Conservation (phyloP, 2,329 filamentous ascomycete species). For the Clonostachys sp. region DNA sequence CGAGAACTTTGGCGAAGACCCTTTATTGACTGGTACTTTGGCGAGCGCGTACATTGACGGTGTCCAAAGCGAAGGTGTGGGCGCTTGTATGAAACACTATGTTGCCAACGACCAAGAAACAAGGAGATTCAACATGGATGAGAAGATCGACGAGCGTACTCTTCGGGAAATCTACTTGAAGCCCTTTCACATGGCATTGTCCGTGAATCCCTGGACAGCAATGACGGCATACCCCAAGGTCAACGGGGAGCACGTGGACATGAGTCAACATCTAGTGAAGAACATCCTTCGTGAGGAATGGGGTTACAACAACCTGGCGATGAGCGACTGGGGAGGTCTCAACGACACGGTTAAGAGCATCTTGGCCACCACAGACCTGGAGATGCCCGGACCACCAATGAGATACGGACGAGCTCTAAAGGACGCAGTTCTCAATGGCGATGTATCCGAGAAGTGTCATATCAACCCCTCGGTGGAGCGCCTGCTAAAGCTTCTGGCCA, state of each 20-base stretch:
- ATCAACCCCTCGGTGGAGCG: slow-evolving; percentile 57
- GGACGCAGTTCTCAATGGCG: slow-evolving; percentile 38
- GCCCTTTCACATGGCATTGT: slow-evolving; percentile 38
- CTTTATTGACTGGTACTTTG: slow-evolving; percentile 68
- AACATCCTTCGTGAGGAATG: slow-evolving; percentile 57
- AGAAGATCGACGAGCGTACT: slow-evolving; percentile 18
- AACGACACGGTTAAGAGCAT: slow-evolving; percentile 54
- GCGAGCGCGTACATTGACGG: slow-evolving; percentile 69
- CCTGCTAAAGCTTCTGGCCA: slow-evolving; percentile 54
- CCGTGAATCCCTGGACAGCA: slow-evolving; percentile 33
- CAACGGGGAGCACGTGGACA: slow-evolving; percentile 38
- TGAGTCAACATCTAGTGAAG: slow-evolving; percentile 49
- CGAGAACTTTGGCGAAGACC: slow-evolving; percentile 82
- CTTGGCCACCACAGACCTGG: slow-evolving; percentile 51
- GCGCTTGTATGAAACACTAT: slow-evolving; percentile 52
- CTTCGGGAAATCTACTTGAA: slow-evolving; percentile 33
- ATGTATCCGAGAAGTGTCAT: slow-evolving; percentile 17
- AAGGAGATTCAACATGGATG: slow-evolving; percentile 18
- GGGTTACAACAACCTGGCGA: slow-evolving; percentile 55
- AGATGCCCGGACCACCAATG: slow-evolving; percentile 53
- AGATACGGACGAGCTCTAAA: slow-evolving; percentile 52
- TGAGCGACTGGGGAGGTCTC: slow-evolving; percentile 55
- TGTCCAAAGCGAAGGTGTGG: slow-evolving; percentile 43
- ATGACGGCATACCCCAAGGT: slow-evolving; percentile 43
- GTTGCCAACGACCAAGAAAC: slow-evolving; percentile 73